Evolutionary conservation across 2,329 filamentous ascomycete genomes (phyloP).

Genomic region (Aspergillus texensis): DNA sequence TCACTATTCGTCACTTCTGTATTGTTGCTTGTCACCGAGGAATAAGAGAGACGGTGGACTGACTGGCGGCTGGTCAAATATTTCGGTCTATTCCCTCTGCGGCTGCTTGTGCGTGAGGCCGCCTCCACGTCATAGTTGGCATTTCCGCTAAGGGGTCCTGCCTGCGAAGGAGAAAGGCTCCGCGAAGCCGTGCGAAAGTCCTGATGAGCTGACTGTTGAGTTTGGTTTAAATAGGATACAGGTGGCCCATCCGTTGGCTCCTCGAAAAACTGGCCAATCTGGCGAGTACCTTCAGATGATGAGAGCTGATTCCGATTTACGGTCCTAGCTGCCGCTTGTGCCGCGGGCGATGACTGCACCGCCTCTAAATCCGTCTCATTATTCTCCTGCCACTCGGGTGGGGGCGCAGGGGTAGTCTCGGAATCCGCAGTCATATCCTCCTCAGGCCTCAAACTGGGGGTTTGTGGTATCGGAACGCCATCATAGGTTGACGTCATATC

Average conservation of each 20-base stretch:
- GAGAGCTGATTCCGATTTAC: conserved; percentile 42
- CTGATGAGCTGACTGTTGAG: conserved; percentile 30
- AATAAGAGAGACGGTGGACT: conserved; percentile 61
- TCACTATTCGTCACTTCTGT: conserved; percentile 70
- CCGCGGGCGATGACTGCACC: conserved; percentile 48
- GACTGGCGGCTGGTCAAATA: conserved; percentile 59
- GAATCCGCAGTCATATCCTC: conserved; percentile 20
- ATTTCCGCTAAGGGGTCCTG: conserved; percentile 31
- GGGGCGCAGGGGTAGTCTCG: conserved; percentile 22
- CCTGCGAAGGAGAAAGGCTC: conserved; percentile 31
- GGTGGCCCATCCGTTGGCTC: conserved; percentile 25
- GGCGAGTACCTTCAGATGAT: conserved; percentile 23
- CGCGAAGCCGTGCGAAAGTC: conserved; percentile 30
- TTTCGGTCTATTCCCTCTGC: conserved; percentile 53
- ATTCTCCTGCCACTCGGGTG: conserved; percentile 25
- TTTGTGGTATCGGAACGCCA: conserved; percentile 23
- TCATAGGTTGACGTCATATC: conserved; percentile 21
- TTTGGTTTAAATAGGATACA: conserved; percentile 25
- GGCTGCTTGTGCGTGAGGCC: conserved; percentile 27
- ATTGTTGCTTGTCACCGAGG: conserved; percentile 57
- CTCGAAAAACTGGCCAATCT: conserved; percentile 25
- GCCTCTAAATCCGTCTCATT: conserved; percentile 46
- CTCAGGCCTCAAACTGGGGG: conserved; percentile 19
- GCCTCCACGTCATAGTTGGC: conserved; percentile 27
- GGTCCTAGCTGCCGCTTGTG: conserved; percentile 46